Evolutionary conservation across 345 rosid genomes (phyloP), one percentile per base, ranked within the genome.

Genomic region (Salix arbutifolia): DNA sequence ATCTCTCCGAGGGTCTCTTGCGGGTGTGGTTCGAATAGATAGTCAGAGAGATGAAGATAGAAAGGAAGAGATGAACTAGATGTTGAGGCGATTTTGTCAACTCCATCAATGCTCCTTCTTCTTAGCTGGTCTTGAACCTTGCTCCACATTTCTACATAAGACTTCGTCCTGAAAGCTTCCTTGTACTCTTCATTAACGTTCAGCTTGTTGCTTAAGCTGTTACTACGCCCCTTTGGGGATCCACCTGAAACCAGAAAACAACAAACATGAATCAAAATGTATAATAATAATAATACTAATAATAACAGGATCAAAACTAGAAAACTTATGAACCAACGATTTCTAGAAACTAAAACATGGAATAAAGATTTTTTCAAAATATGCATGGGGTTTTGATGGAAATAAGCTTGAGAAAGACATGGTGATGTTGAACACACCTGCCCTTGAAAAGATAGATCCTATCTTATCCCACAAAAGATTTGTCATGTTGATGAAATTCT

Each of bases 101-200:
- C 11, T 42, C 65, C 72, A 42, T 72, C 67, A 66, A 28, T 35
- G 74, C 62, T 71, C 7, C 78, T 30, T 18, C 76, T 65, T 64
- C 68, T 81, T 66, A 86, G 69, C 80, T 87, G 89, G 61, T 78
- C 86, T 14, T 88, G 91, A 72, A 87, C 87, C 78, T 90, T 83
- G 75, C 85, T 87, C 74, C 90, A 84, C 86, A 90, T 85, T 61
- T 95, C 97, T 23, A 83, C 69, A 77, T 95, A 95, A 50, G 99
- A 95, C 26, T 83, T 82, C 62, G 98, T 90, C 70, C 96, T 89
- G 73, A 95, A 89, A 70, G 93, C 97, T 86, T 88, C 86, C 79
- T 83, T 88, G 91, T 95, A 93, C 76, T 95, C 99, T 68, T 91
- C 93, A 70, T 85, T 86, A 19, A 95, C 89, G 75, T 78, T 89